Conservation (phyloP, 202 grass and related monocot genomes). For the Dendrocalamus latiflorus region DNA sequence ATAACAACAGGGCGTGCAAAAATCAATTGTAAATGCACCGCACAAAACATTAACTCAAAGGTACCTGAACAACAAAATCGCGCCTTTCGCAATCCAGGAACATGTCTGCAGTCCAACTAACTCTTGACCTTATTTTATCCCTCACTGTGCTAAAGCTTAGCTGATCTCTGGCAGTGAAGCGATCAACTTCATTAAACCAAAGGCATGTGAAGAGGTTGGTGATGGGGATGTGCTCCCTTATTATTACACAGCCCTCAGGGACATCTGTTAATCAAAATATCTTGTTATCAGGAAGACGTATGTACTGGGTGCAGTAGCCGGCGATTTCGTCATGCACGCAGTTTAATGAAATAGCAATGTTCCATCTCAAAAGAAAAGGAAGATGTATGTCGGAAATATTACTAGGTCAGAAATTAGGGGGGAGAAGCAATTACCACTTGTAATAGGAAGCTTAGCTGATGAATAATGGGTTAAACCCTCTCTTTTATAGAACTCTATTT, state of each 20-base stretch:
- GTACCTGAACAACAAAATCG: conserved; percentile 99
- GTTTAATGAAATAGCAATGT: not conserved
- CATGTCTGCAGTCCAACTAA: conserved; percentile 87
- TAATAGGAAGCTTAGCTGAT: conserved; percentile 85
- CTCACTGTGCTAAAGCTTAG: conserved; percentile 97
- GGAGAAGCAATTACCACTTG: conserved; percentile 55
- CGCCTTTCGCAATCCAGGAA: conserved; percentile 98
- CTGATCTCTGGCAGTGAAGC: conserved; percentile 91
- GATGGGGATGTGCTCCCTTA: conserved; percentile 85
- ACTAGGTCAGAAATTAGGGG: not conserved
- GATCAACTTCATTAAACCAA: conserved; percentile 99
- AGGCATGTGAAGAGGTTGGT: conserved; percentile 97
- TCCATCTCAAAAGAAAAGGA: not conserved
- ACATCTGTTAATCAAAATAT: conserved; percentile 59
- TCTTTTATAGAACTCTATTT: conserved; percentile 93
- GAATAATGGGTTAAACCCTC: conserved; percentile 97
- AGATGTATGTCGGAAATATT: not conserved
- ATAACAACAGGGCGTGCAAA: not conserved
- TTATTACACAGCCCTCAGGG: conserved; percentile 96
- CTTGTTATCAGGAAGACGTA: not conserved
- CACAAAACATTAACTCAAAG: not conserved
- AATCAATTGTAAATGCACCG: not conserved
- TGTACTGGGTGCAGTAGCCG: not conserved
- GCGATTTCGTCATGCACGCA: not conserved
- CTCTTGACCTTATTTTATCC: conserved; percentile 77